phyloP scores from a whole-genome alignment of 331 rosid genomes.

The Malus hybrid region DNA sequence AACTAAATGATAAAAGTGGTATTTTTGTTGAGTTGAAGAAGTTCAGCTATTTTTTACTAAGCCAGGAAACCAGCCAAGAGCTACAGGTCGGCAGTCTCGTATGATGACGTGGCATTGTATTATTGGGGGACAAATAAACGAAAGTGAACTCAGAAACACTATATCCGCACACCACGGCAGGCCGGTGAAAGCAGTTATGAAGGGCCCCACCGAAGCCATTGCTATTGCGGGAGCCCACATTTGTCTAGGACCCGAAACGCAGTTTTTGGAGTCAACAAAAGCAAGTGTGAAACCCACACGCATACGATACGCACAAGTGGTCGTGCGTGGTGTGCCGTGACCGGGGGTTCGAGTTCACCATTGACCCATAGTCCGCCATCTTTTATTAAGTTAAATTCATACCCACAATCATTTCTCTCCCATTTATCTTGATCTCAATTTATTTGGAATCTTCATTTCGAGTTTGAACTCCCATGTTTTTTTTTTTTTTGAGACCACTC shows the following conservation, averaged over 20 bases:
- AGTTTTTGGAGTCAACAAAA: conserved; percentile 23
- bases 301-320: neutral
- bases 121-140: neutral
- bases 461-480: too few species aligned
- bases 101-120: neutral
- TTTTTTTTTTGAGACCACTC: too few species aligned
- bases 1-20: too few species aligned
- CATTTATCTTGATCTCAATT: too few species aligned
- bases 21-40: neutral
- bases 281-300: conserved; percentile 16
- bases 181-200: neutral
- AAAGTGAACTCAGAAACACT: neutral
- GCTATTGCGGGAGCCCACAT: neutral
- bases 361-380: conserved; percentile 17
- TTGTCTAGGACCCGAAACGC: neutral
- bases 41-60: neutral
- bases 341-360: conserved; percentile 6
- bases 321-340: conserved; percentile 48
- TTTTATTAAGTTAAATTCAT: neutral
- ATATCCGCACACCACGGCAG: neutral
- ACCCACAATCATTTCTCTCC: neutral
- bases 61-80: neutral
- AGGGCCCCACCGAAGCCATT: neutral
- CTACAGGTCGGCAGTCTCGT: neutral
- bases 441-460: too few species aligned